Conservation (phyloP, 768 basidiomycete genomes). For the Leccinum incarnatum region DNA sequence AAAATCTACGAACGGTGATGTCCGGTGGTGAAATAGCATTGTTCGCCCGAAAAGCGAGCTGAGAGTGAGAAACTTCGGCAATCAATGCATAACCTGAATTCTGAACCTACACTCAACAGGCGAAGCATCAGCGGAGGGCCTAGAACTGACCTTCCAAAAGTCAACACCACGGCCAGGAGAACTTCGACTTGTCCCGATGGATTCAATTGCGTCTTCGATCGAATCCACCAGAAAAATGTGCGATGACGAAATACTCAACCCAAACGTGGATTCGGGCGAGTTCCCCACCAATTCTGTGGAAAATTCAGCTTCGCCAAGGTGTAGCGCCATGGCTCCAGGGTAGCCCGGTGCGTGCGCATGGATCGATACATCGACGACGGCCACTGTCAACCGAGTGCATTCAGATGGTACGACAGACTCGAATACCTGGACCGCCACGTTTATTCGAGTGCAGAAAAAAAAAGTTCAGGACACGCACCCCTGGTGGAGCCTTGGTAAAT, state of each 20-base stretch:
- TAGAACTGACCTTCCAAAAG: slow-evolving; percentile 63
- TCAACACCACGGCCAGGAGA: slow-evolving; percentile 36
- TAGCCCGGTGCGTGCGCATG: slow-evolving; percentile 55
- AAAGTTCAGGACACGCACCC: slow-evolving; percentile 50
- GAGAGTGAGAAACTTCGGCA: slow-evolving; percentile 53
- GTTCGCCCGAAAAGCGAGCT: slow-evolving; percentile 38
- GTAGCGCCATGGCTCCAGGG: slow-evolving; percentile 63
- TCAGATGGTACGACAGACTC: slow-evolving; percentile 92
- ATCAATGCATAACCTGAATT: slow-evolving; percentile 67
- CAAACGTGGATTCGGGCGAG: slow-evolving; percentile 53
- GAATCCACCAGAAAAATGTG: slow-evolving; percentile 57
- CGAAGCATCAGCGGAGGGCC: not conserved
- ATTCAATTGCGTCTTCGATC: slow-evolving; percentile 32
- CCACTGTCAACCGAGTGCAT: slow-evolving; percentile 67
- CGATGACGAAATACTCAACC: slow-evolving; percentile 46
- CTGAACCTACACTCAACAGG: slow-evolving; percentile 33
- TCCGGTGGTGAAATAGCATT: slow-evolving; percentile 31
- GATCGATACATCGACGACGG: slow-evolving; percentile 63
- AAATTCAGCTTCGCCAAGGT: slow-evolving; percentile 66
- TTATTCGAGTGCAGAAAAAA: slow-evolving; percentile 1
- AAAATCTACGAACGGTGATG: slow-evolving; percentile 37
- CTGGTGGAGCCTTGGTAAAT: slow-evolving; percentile 83
- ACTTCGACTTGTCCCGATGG: slow-evolving; percentile 17
- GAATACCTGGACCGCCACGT: slow-evolving; percentile 57
- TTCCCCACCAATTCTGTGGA: slow-evolving; percentile 72